A percentile compares a stretch with the other conserved stretches of the same genome.
phyloP scores from a whole-genome alignment of 2,329 filamentous ascomycete species.

The Orbilia brochopaga region DNA sequence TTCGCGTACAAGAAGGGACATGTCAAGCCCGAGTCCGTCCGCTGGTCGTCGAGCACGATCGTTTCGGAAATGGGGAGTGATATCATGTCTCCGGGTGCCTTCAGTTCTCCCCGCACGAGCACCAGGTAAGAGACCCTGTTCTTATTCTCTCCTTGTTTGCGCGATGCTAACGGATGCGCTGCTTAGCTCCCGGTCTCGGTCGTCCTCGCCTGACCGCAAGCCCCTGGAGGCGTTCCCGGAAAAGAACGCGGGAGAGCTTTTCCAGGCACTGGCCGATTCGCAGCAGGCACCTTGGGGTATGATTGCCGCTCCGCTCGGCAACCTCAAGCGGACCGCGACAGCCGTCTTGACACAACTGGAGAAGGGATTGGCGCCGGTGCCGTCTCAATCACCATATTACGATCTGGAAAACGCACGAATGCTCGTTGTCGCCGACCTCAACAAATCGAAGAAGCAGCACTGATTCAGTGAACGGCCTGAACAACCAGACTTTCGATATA shows the following conservation, averaged over 20 bases:
- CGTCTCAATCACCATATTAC: constrained; percentile 53
- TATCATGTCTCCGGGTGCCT: constrained; percentile 50
- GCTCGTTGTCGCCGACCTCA: constrained; percentile 66
- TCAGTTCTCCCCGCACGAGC: constrained; percentile 64
- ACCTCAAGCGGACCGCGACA: constrained; percentile 80
- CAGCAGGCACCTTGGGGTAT: constrained; percentile 72
- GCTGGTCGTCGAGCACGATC: constrained; percentile 60
- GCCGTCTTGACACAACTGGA: constrained; percentile 93
- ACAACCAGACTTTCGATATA: neutral
- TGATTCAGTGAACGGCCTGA: constrained; percentile 60
- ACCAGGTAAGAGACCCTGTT: constrained; percentile 60
- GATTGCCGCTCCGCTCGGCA: constrained; percentile 64
- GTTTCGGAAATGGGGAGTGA: constrained; percentile 60
- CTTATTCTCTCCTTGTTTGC: neutral
- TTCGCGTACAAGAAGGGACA: constrained; percentile 47
- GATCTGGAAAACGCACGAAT: constrained; percentile 56
- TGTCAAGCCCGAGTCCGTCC: constrained; percentile 59
- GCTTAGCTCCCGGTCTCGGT: constrained; percentile 38
- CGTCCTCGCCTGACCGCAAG: constrained; percentile 54
- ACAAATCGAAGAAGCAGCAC: constrained; percentile 72
- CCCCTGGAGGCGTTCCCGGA: constrained; percentile 56
- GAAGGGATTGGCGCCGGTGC: constrained; percentile 68
- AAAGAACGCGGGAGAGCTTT: constrained; percentile 55
- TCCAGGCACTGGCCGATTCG: constrained; percentile 65
- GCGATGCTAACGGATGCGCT: constrained; percentile 7